Conservation (phyloP, 2,329 filamentous ascomycete genomes). For the Cercospora citrullina region DNA sequence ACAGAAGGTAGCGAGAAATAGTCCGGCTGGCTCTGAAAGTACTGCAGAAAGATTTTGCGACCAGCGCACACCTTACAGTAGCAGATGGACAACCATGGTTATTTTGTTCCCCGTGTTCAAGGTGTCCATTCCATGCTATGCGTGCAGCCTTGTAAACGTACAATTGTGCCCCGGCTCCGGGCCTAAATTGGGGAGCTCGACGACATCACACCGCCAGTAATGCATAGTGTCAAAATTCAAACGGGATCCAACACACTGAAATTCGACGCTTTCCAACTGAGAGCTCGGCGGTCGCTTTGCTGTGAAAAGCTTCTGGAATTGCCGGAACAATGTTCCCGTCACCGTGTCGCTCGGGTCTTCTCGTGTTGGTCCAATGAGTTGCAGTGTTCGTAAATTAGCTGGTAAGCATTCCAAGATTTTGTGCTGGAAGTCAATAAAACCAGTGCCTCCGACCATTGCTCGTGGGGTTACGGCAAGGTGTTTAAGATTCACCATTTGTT, state of each 20-base stretch:
- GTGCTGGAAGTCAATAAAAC: neutral
- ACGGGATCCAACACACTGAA: neutral
- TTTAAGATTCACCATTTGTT: slow-evolving; percentile 1
- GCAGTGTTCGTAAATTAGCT: neutral
- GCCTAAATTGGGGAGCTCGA: neutral
- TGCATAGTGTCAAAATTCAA: neutral
- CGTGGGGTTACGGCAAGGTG: slow-evolving; percentile 9
- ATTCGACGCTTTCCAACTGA: neutral
- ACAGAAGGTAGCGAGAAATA: neutral
- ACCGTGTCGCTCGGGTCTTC: slow-evolving; percentile 3
- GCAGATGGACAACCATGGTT: neutral
- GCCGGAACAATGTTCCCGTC: neutral
- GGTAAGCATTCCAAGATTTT: neutral
- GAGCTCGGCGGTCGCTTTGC: neutral
- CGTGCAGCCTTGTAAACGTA: neutral
- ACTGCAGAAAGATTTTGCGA: neutral
- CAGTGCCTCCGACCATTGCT: slow-evolving; percentile 7
- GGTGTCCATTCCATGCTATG: neutral
- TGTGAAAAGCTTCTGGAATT: neutral
- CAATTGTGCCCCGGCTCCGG: neutral
- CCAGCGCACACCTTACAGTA: neutral
- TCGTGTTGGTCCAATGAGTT: slow-evolving; percentile 6
- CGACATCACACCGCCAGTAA: neutral
- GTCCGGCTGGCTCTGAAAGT: neutral
- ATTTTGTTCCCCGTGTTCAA: neutral